Evolutionary conservation across 78 protist species (phyloP).

Genomic region (Tieghemostelium lacteum): DNA sequence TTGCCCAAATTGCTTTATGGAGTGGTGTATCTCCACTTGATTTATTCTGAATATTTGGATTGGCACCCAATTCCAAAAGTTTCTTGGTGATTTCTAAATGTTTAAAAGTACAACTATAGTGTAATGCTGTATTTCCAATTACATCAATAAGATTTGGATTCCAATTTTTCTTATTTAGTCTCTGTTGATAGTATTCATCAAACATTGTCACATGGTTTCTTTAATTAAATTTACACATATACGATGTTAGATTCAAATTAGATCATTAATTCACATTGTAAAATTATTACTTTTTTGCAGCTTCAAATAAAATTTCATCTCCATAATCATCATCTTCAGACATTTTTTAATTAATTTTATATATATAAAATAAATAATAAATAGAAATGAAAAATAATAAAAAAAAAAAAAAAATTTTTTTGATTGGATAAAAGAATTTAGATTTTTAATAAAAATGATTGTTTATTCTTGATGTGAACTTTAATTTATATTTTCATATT

Average conservation of each 20-base stretch:
- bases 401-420: background rate
- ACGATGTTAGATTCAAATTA: too few relatives aligned
- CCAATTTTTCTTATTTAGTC: slow-evolving; percentile 15
- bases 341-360: background rate
- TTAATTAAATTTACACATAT: background rate
- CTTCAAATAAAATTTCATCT: slow-evolving; percentile 47
- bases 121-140: slow-evolving; percentile 56
- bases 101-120: slow-evolving; percentile 56
- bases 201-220: slow-evolving; percentile 43
- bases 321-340: slow-evolving; percentile 33
- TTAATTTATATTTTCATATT: too few relatives aligned
- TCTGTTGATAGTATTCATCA: slow-evolving; percentile 48
- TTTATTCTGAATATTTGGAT: slow-evolving; percentile 45
- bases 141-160: slow-evolving; percentile 50
- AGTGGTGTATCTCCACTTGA: slow-evolving; percentile 85
- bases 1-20: slow-evolving; percentile 73
- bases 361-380: background rate
- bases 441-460: too few relatives aligned
- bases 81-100: slow-evolving; percentile 9
- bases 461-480: background rate
- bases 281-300: slow-evolving; percentile 58
- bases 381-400: background rate
- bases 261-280: too few relatives aligned
- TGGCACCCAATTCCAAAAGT: slow-evolving; percentile 51
- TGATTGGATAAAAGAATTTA: background rate